These are phyloP conservation scores for Candida pseudofarinosa DNA, from an alignment of 805 yeast species.

Conservation along the genomic window DNA sequence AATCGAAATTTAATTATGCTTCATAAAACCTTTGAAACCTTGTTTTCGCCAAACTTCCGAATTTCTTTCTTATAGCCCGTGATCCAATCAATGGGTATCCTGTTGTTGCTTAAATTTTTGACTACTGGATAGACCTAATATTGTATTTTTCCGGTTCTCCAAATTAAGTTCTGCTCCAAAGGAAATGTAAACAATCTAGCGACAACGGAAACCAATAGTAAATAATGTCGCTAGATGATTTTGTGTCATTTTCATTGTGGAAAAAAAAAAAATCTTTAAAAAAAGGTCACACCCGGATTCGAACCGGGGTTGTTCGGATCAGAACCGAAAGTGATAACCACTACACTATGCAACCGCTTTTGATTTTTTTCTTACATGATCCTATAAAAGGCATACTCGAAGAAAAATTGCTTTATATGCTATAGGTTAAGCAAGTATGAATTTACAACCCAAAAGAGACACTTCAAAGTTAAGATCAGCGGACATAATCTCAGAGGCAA, in stretches of 20 bases:
- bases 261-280: conserved; percentile 8
- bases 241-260: neutral
- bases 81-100: too few relatives aligned
- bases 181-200: neutral
- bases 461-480: neutral
- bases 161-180: neutral
- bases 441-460: conserved; percentile 3
- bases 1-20: too few relatives aligned
- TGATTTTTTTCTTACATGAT: neutral
- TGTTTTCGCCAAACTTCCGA: too few relatives aligned
- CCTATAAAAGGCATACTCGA: conserved; percentile 5
- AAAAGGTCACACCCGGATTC: conserved; percentile 76
- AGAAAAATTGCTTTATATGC: neutral
- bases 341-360: conserved; percentile 58
- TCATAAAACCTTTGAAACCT: too few relatives aligned
- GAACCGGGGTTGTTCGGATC: conserved; percentile 83
- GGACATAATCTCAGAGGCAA: conserved; percentile 1
- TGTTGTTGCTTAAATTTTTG: neutral
- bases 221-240: neutral
- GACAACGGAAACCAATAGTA: neutral
- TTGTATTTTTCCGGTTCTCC: neutral
- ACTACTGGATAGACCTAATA: neutral
- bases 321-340: conserved; percentile 80
- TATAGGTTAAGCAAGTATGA: neutral
- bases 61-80: too few relatives aligned